phyloP scores from a whole-genome alignment of 495 filamentous ascomycete genomes.

The Daldinia bambusicola region DNA sequence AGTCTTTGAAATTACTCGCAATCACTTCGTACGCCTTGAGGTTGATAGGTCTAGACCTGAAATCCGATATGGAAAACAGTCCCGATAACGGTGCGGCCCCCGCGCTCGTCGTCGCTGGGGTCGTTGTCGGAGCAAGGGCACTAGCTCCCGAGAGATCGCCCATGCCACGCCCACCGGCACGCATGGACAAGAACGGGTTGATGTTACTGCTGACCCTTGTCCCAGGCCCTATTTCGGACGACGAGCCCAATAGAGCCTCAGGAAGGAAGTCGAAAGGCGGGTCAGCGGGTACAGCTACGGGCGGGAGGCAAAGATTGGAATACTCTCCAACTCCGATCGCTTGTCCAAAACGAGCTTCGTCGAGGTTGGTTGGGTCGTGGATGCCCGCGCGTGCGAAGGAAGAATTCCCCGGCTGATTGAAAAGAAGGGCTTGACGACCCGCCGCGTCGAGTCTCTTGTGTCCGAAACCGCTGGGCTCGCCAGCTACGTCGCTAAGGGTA shows the following conservation, averaged over 20 bases:
- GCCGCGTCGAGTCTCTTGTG: slow-evolving; percentile 12
- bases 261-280: slow-evolving; percentile 33
- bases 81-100: not conserved
- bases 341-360: slow-evolving; percentile 22
- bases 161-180: not conserved
- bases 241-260: slow-evolving; percentile 9
- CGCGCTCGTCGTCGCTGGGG: not conserved
- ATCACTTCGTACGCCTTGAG: slow-evolving; percentile 39
- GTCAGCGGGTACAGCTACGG: slow-evolving; percentile 1
- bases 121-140: not conserved
- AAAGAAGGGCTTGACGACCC: slow-evolving; percentile 25
- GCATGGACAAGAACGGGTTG: slow-evolving; percentile 12
- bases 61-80: slow-evolving; percentile 14
- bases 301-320: slow-evolving; percentile 14
- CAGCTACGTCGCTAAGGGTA: slow-evolving; percentile 4
- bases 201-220: not conserved
- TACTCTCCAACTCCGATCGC: slow-evolving; percentile 32
- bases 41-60: slow-evolving; percentile 30
- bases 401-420: slow-evolving; percentile 25
- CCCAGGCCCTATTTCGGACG: slow-evolving; percentile 1
- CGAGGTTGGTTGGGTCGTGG: slow-evolving; percentile 29
- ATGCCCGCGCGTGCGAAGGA: slow-evolving; percentile 21
- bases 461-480: slow-evolving; percentile 13
- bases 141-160: not conserved
- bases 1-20: slow-evolving; percentile 34